Percentiles rank a stretch among this genome's conserved stretches.
Evolutionary conservation across 2,329 filamentous ascomycete species (phyloP).

Genomic region (Cryoendolithus antarcticus): DNA sequence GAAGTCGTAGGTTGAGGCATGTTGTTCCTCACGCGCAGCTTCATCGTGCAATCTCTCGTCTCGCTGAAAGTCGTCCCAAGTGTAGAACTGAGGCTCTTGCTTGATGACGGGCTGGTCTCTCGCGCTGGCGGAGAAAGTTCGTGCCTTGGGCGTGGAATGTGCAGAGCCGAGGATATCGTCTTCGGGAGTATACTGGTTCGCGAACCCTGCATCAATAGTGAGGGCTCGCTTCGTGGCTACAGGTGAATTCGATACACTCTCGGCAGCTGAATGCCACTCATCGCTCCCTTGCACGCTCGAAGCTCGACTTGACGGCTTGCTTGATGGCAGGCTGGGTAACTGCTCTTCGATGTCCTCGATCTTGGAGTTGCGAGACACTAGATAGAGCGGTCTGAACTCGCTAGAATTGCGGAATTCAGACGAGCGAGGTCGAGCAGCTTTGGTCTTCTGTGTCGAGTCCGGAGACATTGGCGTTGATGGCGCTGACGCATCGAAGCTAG

Average conservation of each 20-base stretch:
- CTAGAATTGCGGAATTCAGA: constrained; percentile 17
- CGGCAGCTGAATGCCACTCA: constrained; percentile 33
- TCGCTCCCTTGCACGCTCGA: constrained; percentile 28
- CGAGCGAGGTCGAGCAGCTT: constrained; percentile 9
- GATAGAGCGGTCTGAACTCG: constrained; percentile 70
- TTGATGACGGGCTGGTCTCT: constrained; percentile 9
- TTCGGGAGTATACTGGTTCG: constrained; percentile 10
- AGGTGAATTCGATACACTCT: constrained; percentile 16
- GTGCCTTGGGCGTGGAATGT: constrained; percentile 52
- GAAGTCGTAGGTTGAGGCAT: neutral
- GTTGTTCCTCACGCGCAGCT: constrained; percentile 2
- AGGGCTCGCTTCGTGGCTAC: constrained; percentile 6
- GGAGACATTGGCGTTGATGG: constrained; percentile 8
- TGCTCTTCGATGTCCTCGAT: constrained; percentile 30
- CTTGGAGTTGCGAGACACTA: constrained; percentile 56
- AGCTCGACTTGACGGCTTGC: constrained; percentile 30
- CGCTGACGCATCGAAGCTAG: constrained; percentile 18
- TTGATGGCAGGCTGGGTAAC: constrained; percentile 41
- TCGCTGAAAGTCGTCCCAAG: constrained; percentile 24
- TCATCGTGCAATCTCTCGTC: constrained; percentile 10
- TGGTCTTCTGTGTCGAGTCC: constrained; percentile 6
- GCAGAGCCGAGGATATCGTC: constrained; percentile 47
- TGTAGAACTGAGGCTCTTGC: constrained; percentile 25
- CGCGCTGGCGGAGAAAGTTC: constrained; percentile 28
- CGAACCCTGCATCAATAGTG: constrained; percentile 14